Conservation (phyloP, 1,284 basidiomycete genomes). For the Gomphus sp. region DNA sequence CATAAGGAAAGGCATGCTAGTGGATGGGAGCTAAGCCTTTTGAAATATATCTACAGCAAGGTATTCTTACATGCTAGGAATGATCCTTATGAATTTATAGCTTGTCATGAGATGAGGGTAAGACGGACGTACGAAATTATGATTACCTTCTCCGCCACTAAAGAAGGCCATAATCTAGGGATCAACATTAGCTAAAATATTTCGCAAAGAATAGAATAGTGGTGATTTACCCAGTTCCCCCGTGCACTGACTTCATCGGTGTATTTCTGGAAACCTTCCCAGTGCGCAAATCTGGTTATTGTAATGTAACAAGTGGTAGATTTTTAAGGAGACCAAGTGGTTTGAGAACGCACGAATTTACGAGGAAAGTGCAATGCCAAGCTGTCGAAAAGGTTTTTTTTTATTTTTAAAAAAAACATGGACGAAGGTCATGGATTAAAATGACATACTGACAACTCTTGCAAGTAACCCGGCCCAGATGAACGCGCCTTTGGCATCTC, state of each 20-base stretch:
- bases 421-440: not conserved
- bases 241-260: slow-evolving; percentile 71
- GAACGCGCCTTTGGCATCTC: slow-evolving; percentile 52
- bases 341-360: slow-evolving; percentile 55
- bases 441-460: slow-evolving; percentile 39
- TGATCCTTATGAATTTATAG: not conserved
- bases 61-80: slow-evolving; percentile 11
- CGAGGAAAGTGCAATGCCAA: slow-evolving; percentile 77
- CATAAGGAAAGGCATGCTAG: slow-evolving; percentile 73
- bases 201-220: not conserved
- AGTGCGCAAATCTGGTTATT: slow-evolving; percentile 54
- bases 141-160: slow-evolving; percentile 72
- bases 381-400: slow-evolving; percentile 29
- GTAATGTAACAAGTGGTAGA: not conserved
- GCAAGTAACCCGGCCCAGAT: slow-evolving; percentile 63
- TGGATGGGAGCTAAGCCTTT: slow-evolving; percentile 9
- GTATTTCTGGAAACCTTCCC: slow-evolving; percentile 71
- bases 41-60: not conserved
- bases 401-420: slow-evolving; percentile 4
- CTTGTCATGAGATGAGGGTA: too few relatives aligned
- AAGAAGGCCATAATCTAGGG: slow-evolving; percentile 55
- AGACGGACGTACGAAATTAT: slow-evolving; percentile 51
- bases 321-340: not conserved
- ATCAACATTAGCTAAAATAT: not conserved
- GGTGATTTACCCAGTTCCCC: slow-evolving; percentile 51